These are phyloP conservation scores for Salicornia ramosissima DNA, from an alignment of 148 eudicot species.

Conservation along the genomic window DNA sequence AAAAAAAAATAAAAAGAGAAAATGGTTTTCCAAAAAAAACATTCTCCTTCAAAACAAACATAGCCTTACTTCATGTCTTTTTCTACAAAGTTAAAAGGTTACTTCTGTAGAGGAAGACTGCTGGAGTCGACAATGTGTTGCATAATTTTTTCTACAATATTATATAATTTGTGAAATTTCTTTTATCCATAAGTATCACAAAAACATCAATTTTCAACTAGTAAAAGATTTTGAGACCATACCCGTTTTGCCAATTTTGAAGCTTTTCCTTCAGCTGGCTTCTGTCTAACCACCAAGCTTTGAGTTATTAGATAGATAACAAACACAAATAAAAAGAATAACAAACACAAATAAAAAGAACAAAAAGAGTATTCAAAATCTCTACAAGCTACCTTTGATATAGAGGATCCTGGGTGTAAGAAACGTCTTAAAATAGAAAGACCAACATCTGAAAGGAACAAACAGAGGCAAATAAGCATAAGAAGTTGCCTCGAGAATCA, in stretches of 20 bases:
- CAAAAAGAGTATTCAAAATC: constrained; percentile 12
- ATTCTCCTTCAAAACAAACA: no score
- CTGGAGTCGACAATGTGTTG: no score
- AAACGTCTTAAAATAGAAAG: constrained; percentile 83
- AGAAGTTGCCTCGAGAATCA: neutral
- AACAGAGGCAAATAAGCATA: constrained; percentile 12
- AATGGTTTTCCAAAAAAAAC: no score
- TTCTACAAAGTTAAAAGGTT: no score
- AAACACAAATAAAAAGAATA: constrained; percentile 6
- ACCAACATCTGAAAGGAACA: constrained; percentile 69
- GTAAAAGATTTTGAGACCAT: constrained; percentile 16
- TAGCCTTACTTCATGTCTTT: no score
- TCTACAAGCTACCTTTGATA: constrained; percentile 50
- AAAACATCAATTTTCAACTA: neutral
- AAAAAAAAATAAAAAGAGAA: no score
- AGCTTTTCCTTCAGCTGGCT: constrained; percentile 64
- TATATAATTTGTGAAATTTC: no score
- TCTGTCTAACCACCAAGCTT: constrained; percentile 70
- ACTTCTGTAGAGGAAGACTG: no score
- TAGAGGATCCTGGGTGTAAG: constrained; percentile 57
- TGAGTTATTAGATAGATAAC: constrained; percentile 31
- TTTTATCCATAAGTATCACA: neutral
- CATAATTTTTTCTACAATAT: no score
- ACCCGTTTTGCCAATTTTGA: constrained; percentile 95
- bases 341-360: neutral